Evolutionary conservation across 2,329 filamentous ascomycete species (phyloP), one percentile per base, ranked within the genome.

Genomic region (Scleromitrula shiraiana): DNA sequence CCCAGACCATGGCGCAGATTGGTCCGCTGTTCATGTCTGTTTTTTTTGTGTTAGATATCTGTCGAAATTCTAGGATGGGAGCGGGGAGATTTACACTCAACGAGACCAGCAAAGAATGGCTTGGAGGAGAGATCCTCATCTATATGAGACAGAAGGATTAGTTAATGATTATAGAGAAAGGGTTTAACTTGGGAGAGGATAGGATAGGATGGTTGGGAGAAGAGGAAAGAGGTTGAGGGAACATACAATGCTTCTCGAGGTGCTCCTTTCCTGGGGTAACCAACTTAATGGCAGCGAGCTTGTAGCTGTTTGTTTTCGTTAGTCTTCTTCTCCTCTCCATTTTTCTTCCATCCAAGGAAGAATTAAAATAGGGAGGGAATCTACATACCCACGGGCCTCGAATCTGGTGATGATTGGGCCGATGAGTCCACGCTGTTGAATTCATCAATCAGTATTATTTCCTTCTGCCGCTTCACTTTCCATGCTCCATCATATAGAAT

Each of bases 1-100:
- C 90, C 93, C 93, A 98, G 74, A 98, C 85, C 91, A 97, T 98
- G 77, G 93, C 93, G 78, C 80, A 85, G 77, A 98, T 91, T 70
- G 93, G 93, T 70, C 93, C 93, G 71, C 83, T 90, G 71, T 82
- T 76, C 93, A 97, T 98, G 82, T 97, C 89, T 95, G 59, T 54
- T 23, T 49, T 30, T 43, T 56, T n/a, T n/a, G n/a, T n/a, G 52
- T 66, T 56, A 59, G 54, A 39, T 45, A 15, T 32, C 10, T 30
- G 51, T 64, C 29, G 59, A 54, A 32, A 44, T 6, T 41, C 24
- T 29, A 37, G 17, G 23, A 10, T 36, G 29, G 17, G 17, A n/a
- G 17, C 37, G 40, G 49, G 26, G 70, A 43, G 26, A 49, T 85
- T 60, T 80, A 95, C 88, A 97, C 73, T 85, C 74, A 68, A 97